A percentile compares a stretch with the other conserved stretches of the same genome.
Evolutionary conservation across 768 basidiomycete genomes (phyloP).

Genomic region (Boletus barrowsii): DNA sequence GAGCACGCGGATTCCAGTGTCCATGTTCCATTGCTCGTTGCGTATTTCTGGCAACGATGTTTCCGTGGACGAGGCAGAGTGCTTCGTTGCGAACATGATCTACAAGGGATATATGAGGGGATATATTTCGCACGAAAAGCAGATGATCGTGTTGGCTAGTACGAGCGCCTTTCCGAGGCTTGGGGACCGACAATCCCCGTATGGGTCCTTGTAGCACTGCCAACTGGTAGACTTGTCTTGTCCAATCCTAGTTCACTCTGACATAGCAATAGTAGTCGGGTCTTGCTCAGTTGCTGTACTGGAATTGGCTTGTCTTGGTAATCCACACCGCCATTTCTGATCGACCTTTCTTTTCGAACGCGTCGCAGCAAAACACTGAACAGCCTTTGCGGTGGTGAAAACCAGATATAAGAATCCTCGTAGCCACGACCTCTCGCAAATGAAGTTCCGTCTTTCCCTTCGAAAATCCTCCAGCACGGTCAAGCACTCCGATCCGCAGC

Average conservation of each 20-base stretch:
- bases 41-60: slow-evolving; percentile 68
- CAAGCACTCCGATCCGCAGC: neutral
- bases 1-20: slow-evolving; percentile 73
- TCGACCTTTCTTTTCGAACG: neutral
- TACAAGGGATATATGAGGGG: slow-evolving; percentile 91
- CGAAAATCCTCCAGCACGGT: slow-evolving; percentile 5
- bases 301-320: neutral
- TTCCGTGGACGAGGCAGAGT: slow-evolving; percentile 82
- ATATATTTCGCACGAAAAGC: slow-evolving; percentile 94
- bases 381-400: no score
- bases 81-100: slow-evolving; percentile 92
- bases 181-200: slow-evolving; percentile 59
- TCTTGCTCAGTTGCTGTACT: neutral
- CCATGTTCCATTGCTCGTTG: slow-evolving; percentile 77
- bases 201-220: slow-evolving; percentile 19
- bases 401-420: no score
- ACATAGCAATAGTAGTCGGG: no score
- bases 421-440: neutral
- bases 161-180: slow-evolving; percentile 78
- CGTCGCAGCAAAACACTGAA: neutral
- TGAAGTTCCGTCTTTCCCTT: slow-evolving; percentile 3
- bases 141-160: slow-evolving; percentile 86
- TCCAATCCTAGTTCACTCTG: no score
- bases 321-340: neutral
- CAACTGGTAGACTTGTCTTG: neutral